Base-by-base conservation (phyloP, 208 protist species). In the Leishmania guyanensis region DNA sequence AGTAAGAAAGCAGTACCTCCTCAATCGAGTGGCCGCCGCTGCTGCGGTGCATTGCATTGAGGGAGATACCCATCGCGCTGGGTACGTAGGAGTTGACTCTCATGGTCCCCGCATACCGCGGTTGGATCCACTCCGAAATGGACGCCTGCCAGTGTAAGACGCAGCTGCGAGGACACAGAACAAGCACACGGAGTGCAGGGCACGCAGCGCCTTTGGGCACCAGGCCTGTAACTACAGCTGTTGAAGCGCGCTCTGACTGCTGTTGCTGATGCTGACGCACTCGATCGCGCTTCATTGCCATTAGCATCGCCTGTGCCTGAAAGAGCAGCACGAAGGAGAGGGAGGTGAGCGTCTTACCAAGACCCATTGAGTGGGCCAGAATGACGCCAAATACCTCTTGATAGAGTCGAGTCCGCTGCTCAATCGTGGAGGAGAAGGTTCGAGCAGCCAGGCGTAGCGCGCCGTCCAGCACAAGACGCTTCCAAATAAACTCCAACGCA, bases 281-380 rank as follows among this genome's bases (percentile, higher is more conserved):
- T 29, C 73, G 78, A n/a, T 86, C 75, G 2, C 81, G 82, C 83
- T 87, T 88, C 80, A 85, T 70, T 33, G 73, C 66, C 85, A 88
- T 86, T 53, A 86, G 75, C 56, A 39, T 72, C 75, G 90, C 79
- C 71, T 92, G 86, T 33, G 85, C 83, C 83, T 97, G 92, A 16
- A 97, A 73, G 4, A 97, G 82, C 36, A 93, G 69, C 10, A 95
- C 51, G 77, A 97, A 97, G 58, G 84, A 84, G 26, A 97, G 70
- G 2, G 89, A 86, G 5, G 91, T 95, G n/a, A 96, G 79, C 26
- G 94, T 96, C 78, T 97, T 97, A 68, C 94, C 94, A 9, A 97
- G 89, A 10, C 94, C 94, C 94, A 97, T 97, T 6, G 94, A 97
- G 86, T 97, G 94, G 4, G 88, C 91, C n/a, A 97, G 70, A 60